phyloP scores from a whole-genome alignment of 768 basidiomycete genomes.

The Collybia sordida region DNA sequence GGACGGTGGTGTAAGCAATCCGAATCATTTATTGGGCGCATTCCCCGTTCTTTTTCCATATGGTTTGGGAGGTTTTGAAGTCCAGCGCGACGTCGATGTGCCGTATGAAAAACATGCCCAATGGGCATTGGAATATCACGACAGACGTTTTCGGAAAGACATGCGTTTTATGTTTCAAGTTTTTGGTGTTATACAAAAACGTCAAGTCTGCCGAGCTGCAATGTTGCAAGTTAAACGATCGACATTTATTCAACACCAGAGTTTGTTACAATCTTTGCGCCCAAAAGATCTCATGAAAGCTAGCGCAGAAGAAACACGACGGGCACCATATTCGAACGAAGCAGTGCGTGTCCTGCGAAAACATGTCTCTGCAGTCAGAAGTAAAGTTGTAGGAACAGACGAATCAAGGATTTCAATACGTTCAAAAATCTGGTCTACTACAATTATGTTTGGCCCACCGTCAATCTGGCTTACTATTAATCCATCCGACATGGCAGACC shows the following conservation, averaged over 20 bases:
- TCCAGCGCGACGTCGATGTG: conserved; percentile 5
- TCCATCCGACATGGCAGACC: conserved; percentile 38
- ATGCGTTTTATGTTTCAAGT: conserved; percentile 25
- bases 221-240: conserved; percentile 28
- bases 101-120: conserved; percentile 25
- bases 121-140: conserved; percentile 28
- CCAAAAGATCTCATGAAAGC: conserved; percentile 28
- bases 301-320: conserved; percentile 27
- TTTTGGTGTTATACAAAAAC: conserved; percentile 29
- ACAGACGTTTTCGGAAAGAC: conserved; percentile 27
- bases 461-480: conserved; percentile 45
- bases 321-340: conserved; percentile 20
- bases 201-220: conserved; percentile 17
- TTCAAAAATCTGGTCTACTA: conserved; percentile 36
- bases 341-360: conserved; percentile 20
- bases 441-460: conserved; percentile 25
- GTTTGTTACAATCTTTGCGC: conserved; percentile 21
- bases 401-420: conserved; percentile 23
- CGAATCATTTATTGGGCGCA: background rate
- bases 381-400: conserved; percentile 29
- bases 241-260: conserved; percentile 19
- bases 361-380: conserved; percentile 21
- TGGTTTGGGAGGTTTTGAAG: background rate
- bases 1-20: background rate
- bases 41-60: conserved; percentile 1